Conservation (phyloP, 2,329 filamentous ascomycete species). For the Pleurostoma richardsiae region DNA sequence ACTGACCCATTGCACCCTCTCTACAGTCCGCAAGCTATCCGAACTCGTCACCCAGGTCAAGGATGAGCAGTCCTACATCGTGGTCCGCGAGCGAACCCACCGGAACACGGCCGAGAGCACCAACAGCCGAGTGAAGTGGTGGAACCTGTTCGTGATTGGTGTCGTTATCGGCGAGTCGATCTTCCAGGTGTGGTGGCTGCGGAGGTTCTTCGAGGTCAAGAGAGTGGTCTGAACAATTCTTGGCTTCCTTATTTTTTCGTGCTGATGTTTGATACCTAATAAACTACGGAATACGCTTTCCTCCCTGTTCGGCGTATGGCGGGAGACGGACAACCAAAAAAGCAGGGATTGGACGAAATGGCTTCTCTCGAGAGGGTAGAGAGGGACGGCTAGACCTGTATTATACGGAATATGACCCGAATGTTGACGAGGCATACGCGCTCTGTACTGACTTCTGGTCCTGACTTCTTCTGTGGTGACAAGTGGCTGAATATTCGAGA, state of each 20-base stretch:
- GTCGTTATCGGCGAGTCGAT: slow-evolving; percentile 87
- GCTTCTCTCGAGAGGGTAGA: too few species aligned
- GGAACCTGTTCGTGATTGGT: slow-evolving; percentile 93
- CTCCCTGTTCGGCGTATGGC: neutral
- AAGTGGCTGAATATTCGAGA: too few species aligned
- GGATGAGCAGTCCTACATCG: slow-evolving; percentile 96
- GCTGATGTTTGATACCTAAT: too few species aligned
- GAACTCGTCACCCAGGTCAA: slow-evolving; percentile 89
- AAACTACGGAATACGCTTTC: neutral
- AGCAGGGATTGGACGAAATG: neutral
- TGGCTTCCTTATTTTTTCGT: too few species aligned
- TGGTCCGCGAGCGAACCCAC: slow-evolving; percentile 91
- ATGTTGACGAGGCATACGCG: too few species aligned
- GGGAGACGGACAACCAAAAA: neutral
- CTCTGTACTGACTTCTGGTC: too few species aligned
- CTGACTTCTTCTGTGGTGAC: too few species aligned
- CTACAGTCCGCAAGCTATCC: slow-evolving; percentile 70
- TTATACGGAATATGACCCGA: too few species aligned
- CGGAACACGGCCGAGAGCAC: slow-evolving; percentile 98
- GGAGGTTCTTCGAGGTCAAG: slow-evolving; percentile 92
- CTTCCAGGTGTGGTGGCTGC: slow-evolving; percentile 99
- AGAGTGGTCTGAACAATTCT: slow-evolving; percentile 45
- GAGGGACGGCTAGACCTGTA: too few species aligned
- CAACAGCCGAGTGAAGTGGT: slow-evolving; percentile 97
- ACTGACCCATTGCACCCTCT: slow-evolving; percentile 4